Conservation (phyloP, 768 basidiomycete genomes). For the Termitomyces sp. region DNA sequence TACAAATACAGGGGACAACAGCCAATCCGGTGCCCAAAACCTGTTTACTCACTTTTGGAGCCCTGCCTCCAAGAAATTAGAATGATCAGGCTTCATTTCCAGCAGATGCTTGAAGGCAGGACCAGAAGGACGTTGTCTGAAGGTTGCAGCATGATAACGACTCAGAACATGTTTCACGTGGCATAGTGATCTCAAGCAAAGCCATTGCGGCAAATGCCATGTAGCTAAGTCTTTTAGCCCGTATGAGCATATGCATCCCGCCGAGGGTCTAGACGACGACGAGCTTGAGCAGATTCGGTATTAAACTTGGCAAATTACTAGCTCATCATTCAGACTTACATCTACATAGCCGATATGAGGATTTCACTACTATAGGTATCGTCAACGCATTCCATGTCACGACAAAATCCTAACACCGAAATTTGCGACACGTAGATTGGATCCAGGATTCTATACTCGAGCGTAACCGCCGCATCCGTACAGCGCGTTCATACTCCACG, state of each 20-base stretch:
- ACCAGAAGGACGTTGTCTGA: background rate
- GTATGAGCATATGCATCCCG: constrained; percentile 30
- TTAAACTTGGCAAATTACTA: constrained; percentile 3
- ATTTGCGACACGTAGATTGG: constrained; percentile 62
- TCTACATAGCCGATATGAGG: constrained; percentile 75
- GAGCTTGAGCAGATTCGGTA: constrained; percentile 66
- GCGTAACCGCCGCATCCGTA: constrained; percentile 68
- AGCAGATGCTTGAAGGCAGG: background rate
- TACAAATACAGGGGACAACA: background rate
- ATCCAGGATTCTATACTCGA: constrained; percentile 93
- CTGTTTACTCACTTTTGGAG: background rate
- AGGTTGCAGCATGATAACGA: background rate
- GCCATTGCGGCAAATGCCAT: background rate
- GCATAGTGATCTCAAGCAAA: background rate
- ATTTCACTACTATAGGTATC: constrained; percentile 89
- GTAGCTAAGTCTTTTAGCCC: constrained; percentile 1
- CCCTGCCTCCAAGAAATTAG: background rate
- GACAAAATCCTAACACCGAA: background rate
- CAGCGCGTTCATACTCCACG: constrained; percentile 39
- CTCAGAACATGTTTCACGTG: constrained; percentile 5
- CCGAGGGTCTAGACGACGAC: constrained; percentile 52
- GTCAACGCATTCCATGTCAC: constrained; percentile 3
- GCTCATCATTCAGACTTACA: constrained; percentile 4
- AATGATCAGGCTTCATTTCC: background rate
- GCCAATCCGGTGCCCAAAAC: background rate